A percentile compares a stretch with the other conserved stretches of the same genome.
Evolutionary conservation across 768 basidiomycete genomes (phyloP).

Genomic region (Suillus sp.): DNA sequence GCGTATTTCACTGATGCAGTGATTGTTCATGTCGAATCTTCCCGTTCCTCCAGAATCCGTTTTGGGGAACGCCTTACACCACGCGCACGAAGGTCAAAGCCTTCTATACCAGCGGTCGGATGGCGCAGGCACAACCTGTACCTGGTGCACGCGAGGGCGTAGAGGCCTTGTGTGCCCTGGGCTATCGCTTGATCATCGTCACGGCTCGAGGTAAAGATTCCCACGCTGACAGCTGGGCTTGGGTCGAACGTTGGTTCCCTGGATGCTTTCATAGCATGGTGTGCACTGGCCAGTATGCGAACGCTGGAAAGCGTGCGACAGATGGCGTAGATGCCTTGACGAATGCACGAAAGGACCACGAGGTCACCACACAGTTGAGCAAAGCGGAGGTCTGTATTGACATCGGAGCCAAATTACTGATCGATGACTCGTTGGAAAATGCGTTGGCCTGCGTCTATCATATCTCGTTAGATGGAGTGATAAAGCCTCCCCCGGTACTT

Average conservation of each 20-base stretch:
- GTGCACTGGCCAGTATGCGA: slow-evolving; percentile 74
- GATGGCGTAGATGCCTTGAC: slow-evolving; percentile 12
- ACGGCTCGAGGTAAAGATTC: slow-evolving; percentile 67
- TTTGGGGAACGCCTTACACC: slow-evolving; percentile 63
- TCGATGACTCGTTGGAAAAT: slow-evolving; percentile 85
- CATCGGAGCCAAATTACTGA: slow-evolving; percentile 63
- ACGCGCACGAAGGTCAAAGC: slow-evolving; percentile 60
- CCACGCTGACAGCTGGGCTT: slow-evolving; percentile 61
- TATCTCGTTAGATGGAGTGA: slow-evolving; percentile 15
- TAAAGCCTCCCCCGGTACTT: slow-evolving; percentile 53
- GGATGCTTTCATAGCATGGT: slow-evolving; percentile 63
- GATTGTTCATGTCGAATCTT: background rate
- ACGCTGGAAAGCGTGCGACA: slow-evolving; percentile 41
- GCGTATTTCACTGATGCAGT: background rate
- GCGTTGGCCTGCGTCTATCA: slow-evolving; percentile 56
- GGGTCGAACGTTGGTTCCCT: slow-evolving; percentile 68
- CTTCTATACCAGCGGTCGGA: slow-evolving; percentile 56
- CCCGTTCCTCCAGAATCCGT: slow-evolving; percentile 40
- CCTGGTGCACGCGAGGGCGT: slow-evolving; percentile 63
- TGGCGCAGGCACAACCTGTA: slow-evolving; percentile 52
- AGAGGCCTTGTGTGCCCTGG: slow-evolving; percentile 56
- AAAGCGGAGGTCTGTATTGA: slow-evolving; percentile 75
- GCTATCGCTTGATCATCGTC: slow-evolving; percentile 70
- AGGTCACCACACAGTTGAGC: slow-evolving; percentile 56
- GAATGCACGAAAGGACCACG: slow-evolving; percentile 29